Evolutionary conservation across 441 rosid species (phyloP), one percentile per base, ranked within the genome.

Genomic region (Jatropha multifida): DNA sequence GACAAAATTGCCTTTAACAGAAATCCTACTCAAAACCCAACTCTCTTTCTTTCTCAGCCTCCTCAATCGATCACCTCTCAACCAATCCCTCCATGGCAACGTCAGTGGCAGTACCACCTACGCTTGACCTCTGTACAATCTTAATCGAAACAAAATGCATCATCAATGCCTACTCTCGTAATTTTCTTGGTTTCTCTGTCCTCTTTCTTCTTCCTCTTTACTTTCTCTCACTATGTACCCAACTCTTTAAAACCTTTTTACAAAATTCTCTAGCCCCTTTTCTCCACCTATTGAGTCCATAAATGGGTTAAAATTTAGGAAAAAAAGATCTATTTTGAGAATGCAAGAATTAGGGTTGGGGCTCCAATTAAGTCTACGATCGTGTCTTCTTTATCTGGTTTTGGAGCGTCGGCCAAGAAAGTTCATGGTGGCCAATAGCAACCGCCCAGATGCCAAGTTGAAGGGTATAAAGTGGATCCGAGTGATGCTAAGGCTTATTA

Each of bases 391-490:
- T 63, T 82, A 23, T 71, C 84, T 48, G 84, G 86, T 54, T 77
- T 89, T 40, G 83, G 82, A 61, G 65, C 73, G 5, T 76, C 85
- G 38, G 74, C 81, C 51, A 81, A 83, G 91, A 86, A 85, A 85
- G 80, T 77, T 70, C 88, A 80, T 64, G 82, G 86, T 13, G 83
- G 82, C 27, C 93, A 84, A 84, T 87, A 80, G 68, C 92, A 85
- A 80, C 86, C 90, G 14, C 94, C 93, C 4, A 87, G 90, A 83
- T 96, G 97, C 76, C 97, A 90, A 85, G 97, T 92, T 49, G 97
- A 96, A 81, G 99, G 98, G 26, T 96, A 98, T 75, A 81, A 78
- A 20, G 86, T 87, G 95, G 99, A 94, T 94, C 98, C 94, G 88
- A 94, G 86, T 79, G 92, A 90, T 79, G 90, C 86, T 41, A 96